Percentiles rank a stretch among this genome's conserved stretches.
Evolutionary conservation across 2,329 filamentous ascomycete species (phyloP).

Genomic region (Lachnum nothofagi): DNA sequence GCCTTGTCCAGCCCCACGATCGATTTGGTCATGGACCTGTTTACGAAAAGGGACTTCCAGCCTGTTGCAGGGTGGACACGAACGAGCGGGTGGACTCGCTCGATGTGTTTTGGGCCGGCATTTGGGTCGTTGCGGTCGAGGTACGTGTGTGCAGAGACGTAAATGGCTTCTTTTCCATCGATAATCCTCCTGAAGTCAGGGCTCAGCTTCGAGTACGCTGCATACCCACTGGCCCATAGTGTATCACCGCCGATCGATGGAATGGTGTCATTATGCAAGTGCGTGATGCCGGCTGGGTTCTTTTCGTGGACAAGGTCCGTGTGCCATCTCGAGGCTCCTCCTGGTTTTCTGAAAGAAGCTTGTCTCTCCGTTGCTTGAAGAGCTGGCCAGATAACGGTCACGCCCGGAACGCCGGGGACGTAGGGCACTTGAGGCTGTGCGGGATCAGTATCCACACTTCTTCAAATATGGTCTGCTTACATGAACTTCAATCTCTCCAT

Average conservation of each 20-base stretch:
- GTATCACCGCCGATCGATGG: constrained; percentile 59
- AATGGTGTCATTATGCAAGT: constrained; percentile 65
- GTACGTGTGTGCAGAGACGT: constrained; percentile 61
- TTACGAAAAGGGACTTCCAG: constrained; percentile 70
- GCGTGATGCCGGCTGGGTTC: constrained; percentile 65
- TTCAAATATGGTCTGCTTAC: constrained; percentile 38
- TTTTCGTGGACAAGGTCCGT: constrained; percentile 66
- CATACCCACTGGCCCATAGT: constrained; percentile 66
- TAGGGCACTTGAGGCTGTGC: constrained; percentile 63
- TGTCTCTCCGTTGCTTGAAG: constrained; percentile 56
- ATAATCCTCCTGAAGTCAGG: constrained; percentile 66
- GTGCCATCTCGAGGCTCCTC: constrained; percentile 65
- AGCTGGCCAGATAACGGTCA: constrained; percentile 66
- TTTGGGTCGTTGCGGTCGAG: constrained; percentile 58
- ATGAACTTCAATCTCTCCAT: constrained; percentile 63
- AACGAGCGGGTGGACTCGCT: constrained; percentile 63
- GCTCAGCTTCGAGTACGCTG: constrained; percentile 68
- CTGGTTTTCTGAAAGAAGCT: constrained; percentile 61
- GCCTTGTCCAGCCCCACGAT: constrained; percentile 65
- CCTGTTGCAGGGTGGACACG: constrained; percentile 67
- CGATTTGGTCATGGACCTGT: constrained; percentile 61
- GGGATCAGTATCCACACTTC: constrained; percentile 2
- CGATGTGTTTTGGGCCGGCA: constrained; percentile 60
- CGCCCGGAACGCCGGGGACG: constrained; percentile 61
- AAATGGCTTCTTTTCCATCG: constrained; percentile 61